These are phyloP conservation scores for Phytophthora idaei DNA, from an alignment of 352 stramenopile species.

Conservation along the genomic window DNA sequence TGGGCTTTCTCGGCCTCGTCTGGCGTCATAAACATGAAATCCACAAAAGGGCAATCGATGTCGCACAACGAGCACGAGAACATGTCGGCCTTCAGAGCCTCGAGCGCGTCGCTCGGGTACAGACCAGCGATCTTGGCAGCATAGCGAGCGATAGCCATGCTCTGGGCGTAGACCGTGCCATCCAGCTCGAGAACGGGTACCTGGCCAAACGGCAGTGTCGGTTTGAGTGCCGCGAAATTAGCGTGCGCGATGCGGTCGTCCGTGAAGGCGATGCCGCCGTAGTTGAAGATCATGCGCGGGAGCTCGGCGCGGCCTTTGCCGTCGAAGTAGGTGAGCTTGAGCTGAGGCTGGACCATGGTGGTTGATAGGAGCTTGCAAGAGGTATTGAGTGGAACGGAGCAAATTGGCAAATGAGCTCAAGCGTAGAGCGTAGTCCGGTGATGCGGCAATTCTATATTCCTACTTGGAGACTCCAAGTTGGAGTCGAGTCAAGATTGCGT, in stretches of 20 bases:
- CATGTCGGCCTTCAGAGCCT: constrained; percentile 40
- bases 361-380: neutral
- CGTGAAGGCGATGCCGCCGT: constrained; percentile 44
- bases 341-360: constrained; percentile 28
- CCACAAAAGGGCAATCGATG: constrained; percentile 14
- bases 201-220: constrained; percentile 46
- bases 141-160: constrained; percentile 49
- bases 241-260: constrained; percentile 32
- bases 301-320: constrained; percentile 50
- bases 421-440: constrained; percentile 4
- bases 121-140: constrained; percentile 42
- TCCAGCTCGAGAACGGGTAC: constrained; percentile 47
- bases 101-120: constrained; percentile 36
- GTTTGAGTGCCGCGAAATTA: constrained; percentile 46
- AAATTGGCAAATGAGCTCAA: constrained; percentile 24
- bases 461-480: no score
- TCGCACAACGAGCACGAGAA: constrained; percentile 34
- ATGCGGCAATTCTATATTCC: neutral
- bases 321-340: constrained; percentile 78
- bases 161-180: constrained; percentile 43
- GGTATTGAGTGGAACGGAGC: constrained; percentile 3
- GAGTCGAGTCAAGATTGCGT: constrained; percentile 2
- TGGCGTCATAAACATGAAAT: constrained; percentile 31
- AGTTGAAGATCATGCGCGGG: constrained; percentile 51
- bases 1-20: constrained; percentile 48